These are phyloP conservation scores for Nicotiana benthamiana DNA, from an alignment of 257 asterid species.

Conservation along the genomic window DNA sequence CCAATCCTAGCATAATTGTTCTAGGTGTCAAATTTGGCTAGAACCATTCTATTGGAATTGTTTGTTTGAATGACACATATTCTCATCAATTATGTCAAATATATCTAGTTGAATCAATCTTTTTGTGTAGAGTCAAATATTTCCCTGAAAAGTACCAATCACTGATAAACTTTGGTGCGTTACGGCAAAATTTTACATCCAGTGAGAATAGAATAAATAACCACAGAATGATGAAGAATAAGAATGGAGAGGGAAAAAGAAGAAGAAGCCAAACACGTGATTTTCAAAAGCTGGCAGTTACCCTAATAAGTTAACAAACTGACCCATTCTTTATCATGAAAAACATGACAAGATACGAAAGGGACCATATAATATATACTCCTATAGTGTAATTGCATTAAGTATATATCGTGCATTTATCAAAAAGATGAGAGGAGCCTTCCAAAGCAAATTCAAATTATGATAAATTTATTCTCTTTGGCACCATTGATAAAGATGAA, in stretches of 20 bases:
- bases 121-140: not conserved
- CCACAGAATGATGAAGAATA: not conserved
- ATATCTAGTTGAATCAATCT: not conserved
- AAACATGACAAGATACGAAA: slow-evolving; percentile 4
- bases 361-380: not conserved
- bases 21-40: not conserved
- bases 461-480: slow-evolving; percentile 9
- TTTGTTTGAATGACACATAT: not conserved
- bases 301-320: not conserved
- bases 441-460: not conserved
- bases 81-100: not conserved
- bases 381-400: not conserved
- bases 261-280: not conserved
- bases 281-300: not conserved
- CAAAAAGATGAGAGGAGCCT: slow-evolving; percentile 2
- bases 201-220: not conserved
- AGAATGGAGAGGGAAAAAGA: not conserved
- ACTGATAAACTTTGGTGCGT: not conserved
- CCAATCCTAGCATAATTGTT: not conserved
- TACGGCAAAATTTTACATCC: not conserved
- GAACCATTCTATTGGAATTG: not conserved
- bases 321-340: slow-evolving; percentile 2
- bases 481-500: slow-evolving; percentile 13
- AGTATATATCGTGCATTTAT: not conserved
- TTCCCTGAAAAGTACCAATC: not conserved